These are phyloP conservation scores for Udeniomyces megalosporus DNA, from an alignment of 768 basidiomycete genomes.

Conservation along the genomic window DNA sequence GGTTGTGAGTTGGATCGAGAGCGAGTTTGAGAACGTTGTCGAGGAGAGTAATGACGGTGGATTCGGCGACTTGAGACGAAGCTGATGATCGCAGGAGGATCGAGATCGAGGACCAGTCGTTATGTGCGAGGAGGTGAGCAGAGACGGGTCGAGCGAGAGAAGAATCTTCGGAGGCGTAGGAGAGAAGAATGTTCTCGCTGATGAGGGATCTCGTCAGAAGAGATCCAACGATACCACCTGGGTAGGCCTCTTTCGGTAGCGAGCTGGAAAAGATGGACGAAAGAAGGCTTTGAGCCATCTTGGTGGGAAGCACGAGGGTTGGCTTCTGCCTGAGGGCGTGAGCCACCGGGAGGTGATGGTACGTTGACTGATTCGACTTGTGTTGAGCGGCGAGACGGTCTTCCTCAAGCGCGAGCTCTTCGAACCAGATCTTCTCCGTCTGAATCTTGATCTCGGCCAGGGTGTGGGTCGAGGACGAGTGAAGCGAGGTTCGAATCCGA, in stretches of 20 bases:
- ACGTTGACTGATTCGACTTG: background rate
- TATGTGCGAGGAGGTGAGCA: background rate
- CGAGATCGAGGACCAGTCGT: background rate
- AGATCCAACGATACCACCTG: too few relatives aligned
- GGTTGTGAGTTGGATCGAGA: background rate
- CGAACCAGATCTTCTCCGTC: constrained; percentile 1
- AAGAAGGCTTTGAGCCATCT: background rate
- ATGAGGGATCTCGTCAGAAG: too few relatives aligned
- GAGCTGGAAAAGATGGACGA: too few relatives aligned
- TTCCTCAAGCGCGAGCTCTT: constrained; percentile 1
- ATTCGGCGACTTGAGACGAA: background rate
- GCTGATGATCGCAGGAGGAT: background rate
- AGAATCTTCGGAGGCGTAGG: too few relatives aligned
- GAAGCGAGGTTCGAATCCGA: background rate
- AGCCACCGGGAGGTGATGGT: background rate
- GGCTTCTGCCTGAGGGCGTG: background rate
- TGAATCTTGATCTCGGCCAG: background rate
- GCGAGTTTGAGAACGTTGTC: background rate
- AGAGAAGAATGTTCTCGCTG: too few relatives aligned
- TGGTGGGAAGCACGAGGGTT: background rate
- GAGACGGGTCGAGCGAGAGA: too few relatives aligned
- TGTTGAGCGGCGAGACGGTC: background rate
- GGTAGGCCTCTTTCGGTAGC: too few relatives aligned
- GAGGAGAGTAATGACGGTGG: background rate
- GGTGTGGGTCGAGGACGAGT: background rate